Base-by-base conservation (phyloP, 208 protist genomes). In the Wallacemonas sp. region DNA sequence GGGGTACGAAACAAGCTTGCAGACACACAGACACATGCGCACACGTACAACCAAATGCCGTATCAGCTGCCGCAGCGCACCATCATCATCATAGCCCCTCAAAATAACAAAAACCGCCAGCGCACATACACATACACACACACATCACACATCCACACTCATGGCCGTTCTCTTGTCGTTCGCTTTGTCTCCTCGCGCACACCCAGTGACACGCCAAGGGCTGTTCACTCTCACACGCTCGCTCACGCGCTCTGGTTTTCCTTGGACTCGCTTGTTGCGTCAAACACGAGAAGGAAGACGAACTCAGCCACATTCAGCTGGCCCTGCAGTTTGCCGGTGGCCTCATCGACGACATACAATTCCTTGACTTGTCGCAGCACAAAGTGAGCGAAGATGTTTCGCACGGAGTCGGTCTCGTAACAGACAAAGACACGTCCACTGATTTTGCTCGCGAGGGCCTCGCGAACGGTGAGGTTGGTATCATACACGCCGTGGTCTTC, bases 401-500 rank as follows among this genome's bases (percentile, higher is more conserved):
- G 71, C 30, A 95, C 59, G 9, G 81, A 73, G 63, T 95, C 86
- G 38, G 76, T 83, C 45, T 83, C 76, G 52, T 92, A 76, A 59
- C 87, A 92, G 12, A 95, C 89, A 46, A 80, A 91, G 21, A 90
- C 66, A 33, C 71, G 71, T 19, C 75, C 75, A 10, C 66, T 72
- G 12, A 82, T 60, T 59, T 79, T 85, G 67, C 74, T 80, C 33
- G 70, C 67, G 45, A 95, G 52, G 36, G 84, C 85, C 63, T 93
- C 83, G 9, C 80, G 84, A 19, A 96, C 79, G 36, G 82, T 91
- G 26, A 92, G 54, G 34, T 81, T 72, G 2, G 79, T 94, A 71
- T 96, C 80, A 68, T 96, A 96, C 26, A 91, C 87, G n/a, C 91
- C 91, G 45, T 92, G 81, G 58, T 92, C 76, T 65, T 96, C 87